A percentile compares a stretch with the other conserved stretches of the same genome.
These are phyloP conservation scores for Hypholoma fasciculare DNA, from an alignment of 768 basidiomycete genomes.

Conservation along the genomic window DNA sequence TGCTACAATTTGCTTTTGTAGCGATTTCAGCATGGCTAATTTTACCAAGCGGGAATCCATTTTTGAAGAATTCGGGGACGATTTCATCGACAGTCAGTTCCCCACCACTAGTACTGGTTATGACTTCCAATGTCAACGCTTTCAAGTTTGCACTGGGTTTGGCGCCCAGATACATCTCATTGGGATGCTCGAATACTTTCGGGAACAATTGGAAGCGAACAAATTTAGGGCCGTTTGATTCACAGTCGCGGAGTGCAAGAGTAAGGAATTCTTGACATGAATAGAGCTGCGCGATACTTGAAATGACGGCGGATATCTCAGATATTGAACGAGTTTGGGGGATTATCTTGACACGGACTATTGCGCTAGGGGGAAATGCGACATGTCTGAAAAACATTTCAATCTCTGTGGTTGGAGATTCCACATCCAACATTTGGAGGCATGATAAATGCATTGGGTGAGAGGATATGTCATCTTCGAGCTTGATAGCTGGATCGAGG, in stretches of 20 bases:
- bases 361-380: constrained; percentile 1
- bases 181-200: not conserved
- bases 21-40: not conserved
- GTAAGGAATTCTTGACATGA: not conserved
- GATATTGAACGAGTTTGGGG: not conserved
- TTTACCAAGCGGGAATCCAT: not conserved
- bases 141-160: too few species aligned
- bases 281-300: not conserved
- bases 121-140: not conserved
- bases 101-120: too few species aligned
- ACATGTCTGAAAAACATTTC: not conserved
- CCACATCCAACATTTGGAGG: not conserved
- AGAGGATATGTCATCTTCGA: not conserved
- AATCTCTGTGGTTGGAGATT: not conserved
- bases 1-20: not conserved
- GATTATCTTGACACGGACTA: not conserved
- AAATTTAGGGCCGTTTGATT: not conserved
- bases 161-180: not conserved
- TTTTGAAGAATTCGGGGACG: not conserved
- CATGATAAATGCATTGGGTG: not conserved
- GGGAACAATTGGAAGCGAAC: not conserved
- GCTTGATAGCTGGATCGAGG: not conserved
- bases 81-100: not conserved
- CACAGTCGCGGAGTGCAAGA: not conserved
- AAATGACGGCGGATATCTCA: constrained; percentile 1